Evolutionary conservation across 1,284 basidiomycete genomes (phyloP), one percentile per base, ranked within the genome.

Genomic region (Ustilago nuda): DNA sequence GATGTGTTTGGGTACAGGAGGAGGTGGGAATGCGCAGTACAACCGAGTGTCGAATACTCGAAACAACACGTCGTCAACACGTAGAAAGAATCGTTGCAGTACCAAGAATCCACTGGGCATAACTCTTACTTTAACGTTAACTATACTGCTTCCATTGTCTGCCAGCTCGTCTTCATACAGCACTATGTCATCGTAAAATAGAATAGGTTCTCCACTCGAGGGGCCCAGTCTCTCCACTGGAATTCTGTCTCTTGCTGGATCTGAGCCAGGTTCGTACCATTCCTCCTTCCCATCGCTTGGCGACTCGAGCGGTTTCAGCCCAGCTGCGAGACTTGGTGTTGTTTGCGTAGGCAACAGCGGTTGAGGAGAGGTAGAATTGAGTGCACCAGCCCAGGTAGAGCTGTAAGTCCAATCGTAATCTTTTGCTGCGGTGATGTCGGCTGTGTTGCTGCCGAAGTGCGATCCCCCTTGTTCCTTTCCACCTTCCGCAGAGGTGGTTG

Each of bases 381-480:
- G 37, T 4, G 92, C 90, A 0, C 96, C 97, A 0, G 91, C 82
- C 83, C 98, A 96, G 0, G 90, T 91, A 3, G 93, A 93, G 0
- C 95, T 97, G 86, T 97, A 99, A 6, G 97, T 99, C 97, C 97
- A 99, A 85, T 99, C 97, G 86, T 94, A 98, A 2, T 84, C 77
- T 45, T 80, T 80, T 0, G 82, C 79, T 8, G 72, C 61, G 2
- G 71, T 66, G 35, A 85, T 84, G 36, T 68, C 70, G 3, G 72
- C 73, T 4, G 64, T 61, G 17, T 51, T 63, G 1, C 45, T 56
- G 19, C 79, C 77, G 58, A 81, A 81, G 56, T 78, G 73, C 51
- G 79, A 80, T 17, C 36, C 33, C 4, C 15, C 13, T 36, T 46
- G 45, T 17, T 57, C 55, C 17, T 55, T 56, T 33, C 23, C 4